Conservation (phyloP, 805 yeast genomes). For the Pichia ethanolica region DNA sequence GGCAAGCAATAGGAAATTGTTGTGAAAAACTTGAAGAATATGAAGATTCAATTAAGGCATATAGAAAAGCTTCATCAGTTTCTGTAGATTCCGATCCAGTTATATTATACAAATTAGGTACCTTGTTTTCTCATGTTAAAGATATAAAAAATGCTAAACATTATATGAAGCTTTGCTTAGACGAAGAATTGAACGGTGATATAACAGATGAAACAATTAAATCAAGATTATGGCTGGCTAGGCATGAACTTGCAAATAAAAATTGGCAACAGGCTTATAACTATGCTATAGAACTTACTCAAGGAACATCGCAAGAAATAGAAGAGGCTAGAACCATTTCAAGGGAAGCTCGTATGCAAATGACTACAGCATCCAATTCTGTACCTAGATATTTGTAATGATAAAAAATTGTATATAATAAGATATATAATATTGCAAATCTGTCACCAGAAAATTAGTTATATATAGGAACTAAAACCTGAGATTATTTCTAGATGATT, state of each 20-base stretch:
- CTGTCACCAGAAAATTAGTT: not conserved
- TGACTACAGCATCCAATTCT: slow-evolving; percentile 20
- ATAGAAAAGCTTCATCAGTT: slow-evolving; percentile 62
- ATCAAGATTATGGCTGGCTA: slow-evolving; percentile 84
- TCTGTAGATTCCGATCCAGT: slow-evolving; percentile 44
- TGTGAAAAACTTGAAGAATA: slow-evolving; percentile 68
- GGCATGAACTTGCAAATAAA: slow-evolving; percentile 46
- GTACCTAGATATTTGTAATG: not conserved
- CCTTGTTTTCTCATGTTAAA: slow-evolving; percentile 49
- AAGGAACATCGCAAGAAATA: slow-evolving; percentile 75
- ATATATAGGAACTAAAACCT: too few species aligned
- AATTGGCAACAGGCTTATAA: slow-evolving; percentile 64
- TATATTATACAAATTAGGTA: slow-evolving; percentile 61
- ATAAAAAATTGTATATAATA: not conserved
- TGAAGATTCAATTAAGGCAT: slow-evolving; percentile 72
- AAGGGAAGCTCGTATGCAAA: slow-evolving; percentile 60
- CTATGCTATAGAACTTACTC: slow-evolving; percentile 62
- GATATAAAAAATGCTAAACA: slow-evolving; percentile 46
- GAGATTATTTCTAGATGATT: not conserved
- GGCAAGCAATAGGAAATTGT: slow-evolving; percentile 92
- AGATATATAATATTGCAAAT: not conserved
- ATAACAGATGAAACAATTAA: slow-evolving; percentile 66
- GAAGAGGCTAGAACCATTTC: slow-evolving; percentile 86
- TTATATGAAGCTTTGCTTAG: slow-evolving; percentile 63
- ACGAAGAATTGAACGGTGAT: slow-evolving; percentile 57